These are phyloP conservation scores for Penicillium verrucosum DNA, from an alignment of 2,329 filamentous ascomycete species.

Conservation along the genomic window DNA sequence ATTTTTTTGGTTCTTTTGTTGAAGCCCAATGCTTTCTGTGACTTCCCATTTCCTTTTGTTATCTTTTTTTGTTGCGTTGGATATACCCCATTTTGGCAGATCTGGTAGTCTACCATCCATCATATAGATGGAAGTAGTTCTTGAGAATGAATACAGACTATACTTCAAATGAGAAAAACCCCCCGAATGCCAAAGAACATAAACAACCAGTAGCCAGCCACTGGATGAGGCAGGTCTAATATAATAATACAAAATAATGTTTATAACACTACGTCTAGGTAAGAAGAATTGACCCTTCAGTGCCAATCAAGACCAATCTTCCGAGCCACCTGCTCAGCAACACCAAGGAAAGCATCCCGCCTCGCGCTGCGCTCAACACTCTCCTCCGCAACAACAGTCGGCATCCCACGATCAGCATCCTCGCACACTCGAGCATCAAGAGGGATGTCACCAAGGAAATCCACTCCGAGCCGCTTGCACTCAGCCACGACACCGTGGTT, in stretches of 20 bases:
- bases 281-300: constrained; percentile 2
- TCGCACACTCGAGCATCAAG: constrained; percentile 82
- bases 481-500: constrained; percentile 63
- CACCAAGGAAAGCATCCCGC: constrained; percentile 66
- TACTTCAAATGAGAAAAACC: not conserved
- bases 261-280: not conserved
- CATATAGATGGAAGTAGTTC: not conserved
- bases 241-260: not conserved
- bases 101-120: not conserved
- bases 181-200: not conserved
- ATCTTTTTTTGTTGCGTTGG: not conserved
- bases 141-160: not conserved
- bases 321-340: constrained; percentile 57
- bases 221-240: not conserved
- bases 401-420: constrained; percentile 81
- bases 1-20: not conserved
- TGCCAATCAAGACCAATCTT: constrained; percentile 45
- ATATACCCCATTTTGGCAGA: constrained; percentile 3
- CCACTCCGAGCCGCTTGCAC: constrained; percentile 68
- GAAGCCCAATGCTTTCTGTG: not conserved
- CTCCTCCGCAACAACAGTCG: constrained; percentile 85
- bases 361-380: constrained; percentile 58
- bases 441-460: constrained; percentile 85
- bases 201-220: not conserved
- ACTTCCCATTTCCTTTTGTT: not conserved